phyloP scores from a whole-genome alignment of 371 early-diverging fungal species.

The Rhizopus microsporus region DNA sequence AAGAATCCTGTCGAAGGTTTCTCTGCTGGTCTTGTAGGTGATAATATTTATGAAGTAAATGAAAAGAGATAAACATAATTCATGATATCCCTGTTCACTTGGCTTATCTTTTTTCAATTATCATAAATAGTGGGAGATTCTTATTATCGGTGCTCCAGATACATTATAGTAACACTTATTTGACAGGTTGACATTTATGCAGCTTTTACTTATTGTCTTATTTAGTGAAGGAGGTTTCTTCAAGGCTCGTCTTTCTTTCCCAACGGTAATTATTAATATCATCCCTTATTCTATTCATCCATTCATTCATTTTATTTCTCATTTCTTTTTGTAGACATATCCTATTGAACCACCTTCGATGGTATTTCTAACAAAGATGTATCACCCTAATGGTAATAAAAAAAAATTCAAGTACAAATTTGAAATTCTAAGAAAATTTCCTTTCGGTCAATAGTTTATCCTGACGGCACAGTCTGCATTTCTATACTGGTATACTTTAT shows the following conservation, averaged over 20 bases:
- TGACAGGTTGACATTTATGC: slow-evolving; percentile 16
- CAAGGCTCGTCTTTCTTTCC: slow-evolving; percentile 84
- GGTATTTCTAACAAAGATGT: slow-evolving; percentile 81
- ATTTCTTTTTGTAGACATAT: slow-evolving; percentile 53
- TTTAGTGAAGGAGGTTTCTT: slow-evolving; percentile 87
- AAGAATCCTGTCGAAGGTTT: slow-evolving; percentile 80
- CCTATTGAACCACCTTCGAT: slow-evolving; percentile 84
- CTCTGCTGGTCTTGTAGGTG: slow-evolving; percentile 75
- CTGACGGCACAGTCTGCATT: slow-evolving; percentile 89
- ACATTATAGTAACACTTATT: slow-evolving; percentile 74
- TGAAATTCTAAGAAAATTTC: slow-evolving; percentile 3
- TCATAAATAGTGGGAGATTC: slow-evolving; percentile 73
- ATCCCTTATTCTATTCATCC: not conserved
- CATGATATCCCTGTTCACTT: not conserved
- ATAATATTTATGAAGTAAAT: slow-evolving; percentile 71
- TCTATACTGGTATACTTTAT: slow-evolving; percentile 75
- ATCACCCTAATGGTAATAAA: slow-evolving; percentile 74
- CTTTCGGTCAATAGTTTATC: slow-evolving; percentile 57
- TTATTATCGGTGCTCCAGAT: slow-evolving; percentile 88
- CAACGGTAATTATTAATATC: slow-evolving; percentile 42
- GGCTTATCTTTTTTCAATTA: slow-evolving; percentile 7
- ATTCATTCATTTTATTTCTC: not conserved
- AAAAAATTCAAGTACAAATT: not conserved
- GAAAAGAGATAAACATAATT: not conserved
- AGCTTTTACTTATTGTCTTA: slow-evolving; percentile 6